Base-by-base conservation (phyloP, 768 basidiomycete species). In the Termitomyces sp. region DNA sequence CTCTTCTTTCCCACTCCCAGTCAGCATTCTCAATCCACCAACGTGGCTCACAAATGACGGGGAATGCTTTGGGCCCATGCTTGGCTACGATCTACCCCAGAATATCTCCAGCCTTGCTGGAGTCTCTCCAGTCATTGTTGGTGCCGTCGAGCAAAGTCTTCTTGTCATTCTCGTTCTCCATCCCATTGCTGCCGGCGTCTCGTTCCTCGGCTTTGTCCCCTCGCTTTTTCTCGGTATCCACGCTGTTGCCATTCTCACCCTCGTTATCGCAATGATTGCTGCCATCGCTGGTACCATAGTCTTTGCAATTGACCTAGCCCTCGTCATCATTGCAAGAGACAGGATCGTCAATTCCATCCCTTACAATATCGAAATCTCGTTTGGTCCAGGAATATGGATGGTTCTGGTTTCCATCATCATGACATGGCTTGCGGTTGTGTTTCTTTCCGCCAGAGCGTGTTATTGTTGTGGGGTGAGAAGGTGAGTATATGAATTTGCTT, bases 311-410 rank as follows among this genome's bases (percentile, higher is more conserved):
- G 91, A 92, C 68, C 62, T 91, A 32, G 86, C 84, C 0, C 67
- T 91, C 39, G 84, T 88, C 16, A 61, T 86, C 20, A 73, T 83
- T 7, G 84, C 83, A 12, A 77, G 73, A 67, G 66, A 75, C 54
- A 73, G 82, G 49, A 68, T 91, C 28, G 39, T 73, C 33, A 67
- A 71, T 13, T 36, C 83, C 15, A 68, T 78, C 0, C 74, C 71
- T 8, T 74, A 79, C 50, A 63, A 72, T 49, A 77, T 91, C 32
- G 71, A 65, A 0, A 79, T 87, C 9, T 62, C 71, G 13, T 89
- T 83, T 71, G 89, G 91, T n/a, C 85, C 86, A 62, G 89, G 72
- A 9, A 81, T 88, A 8, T 92, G 90, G 90, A 82, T 92, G 83
- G 79, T 84, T n/a, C 65, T 91, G 45, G 77, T 68, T 4, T 85